These are phyloP conservation scores for Limonium bicolor DNA, from an alignment of 148 eudicot genomes.

Conservation along the genomic window DNA sequence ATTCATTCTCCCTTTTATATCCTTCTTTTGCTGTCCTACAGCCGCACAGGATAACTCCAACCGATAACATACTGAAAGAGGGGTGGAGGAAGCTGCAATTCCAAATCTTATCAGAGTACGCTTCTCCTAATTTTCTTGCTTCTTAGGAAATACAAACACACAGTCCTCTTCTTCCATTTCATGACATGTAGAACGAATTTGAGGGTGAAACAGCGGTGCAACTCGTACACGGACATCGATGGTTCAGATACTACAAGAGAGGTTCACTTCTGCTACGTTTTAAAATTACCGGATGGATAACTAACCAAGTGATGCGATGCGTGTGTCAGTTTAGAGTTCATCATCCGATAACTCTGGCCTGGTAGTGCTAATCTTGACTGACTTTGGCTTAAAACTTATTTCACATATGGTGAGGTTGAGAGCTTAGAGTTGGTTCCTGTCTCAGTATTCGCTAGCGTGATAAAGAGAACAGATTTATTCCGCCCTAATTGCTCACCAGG, in stretches of 20 bases:
- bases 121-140: not conserved
- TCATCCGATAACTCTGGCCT: no score
- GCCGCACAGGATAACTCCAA: constrained; percentile 77
- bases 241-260: not conserved
- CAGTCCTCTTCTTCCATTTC: no score
- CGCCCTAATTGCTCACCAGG: constrained; percentile 6
- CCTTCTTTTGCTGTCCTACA: constrained; percentile 14
- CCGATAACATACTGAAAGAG: constrained; percentile 73
- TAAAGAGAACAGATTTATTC: constrained; percentile 4
- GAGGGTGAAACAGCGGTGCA: constrained; percentile 6
- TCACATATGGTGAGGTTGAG: constrained; percentile 7
- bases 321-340: not conserved
- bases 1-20: not conserved
- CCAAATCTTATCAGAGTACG: constrained; percentile 50
- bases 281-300: constrained; percentile 7
- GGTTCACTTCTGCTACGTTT: constrained; percentile 6
- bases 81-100: constrained; percentile 95
- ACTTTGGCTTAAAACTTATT: no score
- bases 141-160: no score
- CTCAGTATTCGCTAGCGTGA: constrained; percentile 1
- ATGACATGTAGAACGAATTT: not conserved
- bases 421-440: constrained; percentile 8
- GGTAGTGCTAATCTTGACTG: no score
- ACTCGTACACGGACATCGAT: constrained; percentile 8
- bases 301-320: not conserved